Conservation (phyloP, 345 rosid genomes). For the Ricinus communis region DNA sequence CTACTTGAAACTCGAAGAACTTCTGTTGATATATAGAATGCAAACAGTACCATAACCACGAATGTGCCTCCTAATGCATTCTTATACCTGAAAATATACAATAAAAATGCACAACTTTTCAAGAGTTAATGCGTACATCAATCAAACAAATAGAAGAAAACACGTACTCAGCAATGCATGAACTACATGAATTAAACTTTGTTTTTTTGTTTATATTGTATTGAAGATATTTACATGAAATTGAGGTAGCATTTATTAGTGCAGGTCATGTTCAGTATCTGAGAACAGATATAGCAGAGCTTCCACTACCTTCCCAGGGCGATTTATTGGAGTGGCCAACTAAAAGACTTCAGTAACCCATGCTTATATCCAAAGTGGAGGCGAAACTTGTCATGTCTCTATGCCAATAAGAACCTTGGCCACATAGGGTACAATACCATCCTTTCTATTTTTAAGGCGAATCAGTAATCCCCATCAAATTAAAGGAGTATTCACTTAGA, state of each 20-base stretch:
- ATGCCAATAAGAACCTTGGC: no score
- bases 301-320: not conserved
- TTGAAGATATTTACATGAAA: not conserved
- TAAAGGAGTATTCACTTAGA: no score
- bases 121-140: not conserved
- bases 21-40: conserved; percentile 75
- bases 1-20: conserved; percentile 85
- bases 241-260: not conserved
- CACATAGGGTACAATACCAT: no score
- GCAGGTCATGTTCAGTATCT: no score
- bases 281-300: no score
- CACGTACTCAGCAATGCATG: no score
- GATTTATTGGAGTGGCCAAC: not conserved
- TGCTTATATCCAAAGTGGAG: not conserved
- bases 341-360: not conserved
- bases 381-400: not conserved
- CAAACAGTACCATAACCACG: conserved; percentile 74
- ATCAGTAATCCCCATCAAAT: no score
- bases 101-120: not conserved
- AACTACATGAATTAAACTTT: no score
- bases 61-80: conserved; percentile 91
- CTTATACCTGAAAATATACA: conserved; percentile 60
- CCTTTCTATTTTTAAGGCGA: no score
- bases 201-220: no score
- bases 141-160: not conserved